phyloP scores from a whole-genome alignment of 768 basidiomycete species.

The Kwoniella mangroviensis region DNA sequence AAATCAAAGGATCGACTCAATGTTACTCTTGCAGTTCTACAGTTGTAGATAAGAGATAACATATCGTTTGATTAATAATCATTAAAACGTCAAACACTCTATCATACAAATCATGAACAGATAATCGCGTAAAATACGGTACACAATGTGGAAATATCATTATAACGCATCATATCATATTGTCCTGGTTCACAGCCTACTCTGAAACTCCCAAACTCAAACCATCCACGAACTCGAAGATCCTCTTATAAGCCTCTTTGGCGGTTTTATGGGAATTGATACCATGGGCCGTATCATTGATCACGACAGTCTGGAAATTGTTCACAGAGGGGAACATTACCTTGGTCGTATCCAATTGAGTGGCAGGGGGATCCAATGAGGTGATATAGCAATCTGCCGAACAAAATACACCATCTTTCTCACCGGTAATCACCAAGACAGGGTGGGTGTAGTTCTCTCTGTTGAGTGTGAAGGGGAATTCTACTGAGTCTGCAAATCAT shows the following conservation, averaged over 20 bases:
- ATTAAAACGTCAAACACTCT: too few species aligned
- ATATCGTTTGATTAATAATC: too few species aligned
- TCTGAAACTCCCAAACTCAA: background rate
- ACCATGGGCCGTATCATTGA: constrained; percentile 42
- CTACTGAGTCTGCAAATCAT: constrained; percentile 22
- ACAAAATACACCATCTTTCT: constrained; percentile 40
- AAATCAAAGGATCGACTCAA: too few species aligned
- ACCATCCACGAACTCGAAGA: constrained; percentile 27
- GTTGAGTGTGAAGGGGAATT: constrained; percentile 3
- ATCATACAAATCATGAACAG: too few species aligned
- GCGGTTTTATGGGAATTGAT: constrained; percentile 46
- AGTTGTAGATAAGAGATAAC: too few species aligned
- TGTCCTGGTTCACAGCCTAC: background rate
- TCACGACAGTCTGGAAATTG: constrained; percentile 36
- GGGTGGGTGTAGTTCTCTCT: constrained; percentile 34
- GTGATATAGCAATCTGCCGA: constrained; percentile 38
- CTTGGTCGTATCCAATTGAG: constrained; percentile 43
- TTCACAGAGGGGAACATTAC: constrained; percentile 31
- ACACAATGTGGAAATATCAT: too few species aligned
- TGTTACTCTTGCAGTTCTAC: too few species aligned
- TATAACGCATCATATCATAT: background rate
- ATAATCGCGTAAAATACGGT: too few species aligned
- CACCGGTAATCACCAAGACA: constrained; percentile 40
- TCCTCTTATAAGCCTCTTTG: constrained; percentile 38
- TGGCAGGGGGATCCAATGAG: constrained; percentile 20